These are phyloP conservation scores for Melastoma malabathricum DNA, from an alignment of 345 rosid genomes.

Conservation along the genomic window DNA sequence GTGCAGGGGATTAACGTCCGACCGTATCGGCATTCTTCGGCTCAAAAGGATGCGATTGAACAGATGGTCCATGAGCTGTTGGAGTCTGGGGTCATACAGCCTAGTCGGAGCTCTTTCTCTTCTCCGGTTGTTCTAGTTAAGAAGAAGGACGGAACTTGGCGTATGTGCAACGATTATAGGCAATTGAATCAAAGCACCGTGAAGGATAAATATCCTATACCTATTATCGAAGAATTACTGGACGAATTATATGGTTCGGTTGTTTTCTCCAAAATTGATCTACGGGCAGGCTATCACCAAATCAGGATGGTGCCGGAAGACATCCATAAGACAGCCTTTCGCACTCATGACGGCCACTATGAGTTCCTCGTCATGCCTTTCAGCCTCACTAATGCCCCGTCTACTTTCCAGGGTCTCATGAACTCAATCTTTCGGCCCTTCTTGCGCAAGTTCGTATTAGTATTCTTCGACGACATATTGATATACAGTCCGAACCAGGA, in stretches of 20 bases:
- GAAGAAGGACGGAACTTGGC: neutral
- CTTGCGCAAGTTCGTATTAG: neutral
- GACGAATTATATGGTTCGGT: conserved; percentile 1
- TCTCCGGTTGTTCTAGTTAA: neutral
- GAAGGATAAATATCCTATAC: neutral
- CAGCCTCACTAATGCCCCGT: neutral
- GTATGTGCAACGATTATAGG: too few relatives aligned
- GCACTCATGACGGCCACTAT: conserved; percentile 2
- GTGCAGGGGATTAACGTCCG: too few relatives aligned
- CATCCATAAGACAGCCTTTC: neutral
- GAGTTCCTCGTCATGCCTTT: conserved; percentile 4
- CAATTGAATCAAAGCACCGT: neutral
- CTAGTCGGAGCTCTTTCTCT: neutral
- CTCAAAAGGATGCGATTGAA: too few relatives aligned
- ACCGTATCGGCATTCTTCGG: too few relatives aligned
- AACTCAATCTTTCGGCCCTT: neutral
- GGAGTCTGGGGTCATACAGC: too few relatives aligned
- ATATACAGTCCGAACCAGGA: neutral
- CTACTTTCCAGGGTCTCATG: neutral
- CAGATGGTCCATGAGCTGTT: too few relatives aligned
- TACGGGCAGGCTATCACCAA: neutral
- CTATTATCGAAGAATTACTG: neutral
- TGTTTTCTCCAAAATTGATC: neutral
- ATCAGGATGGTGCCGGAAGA: neutral
- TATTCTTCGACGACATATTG: neutral